phyloP scores from a whole-genome alignment of 306 rosid genomes.

The Echinosophora koreensis region DNA sequence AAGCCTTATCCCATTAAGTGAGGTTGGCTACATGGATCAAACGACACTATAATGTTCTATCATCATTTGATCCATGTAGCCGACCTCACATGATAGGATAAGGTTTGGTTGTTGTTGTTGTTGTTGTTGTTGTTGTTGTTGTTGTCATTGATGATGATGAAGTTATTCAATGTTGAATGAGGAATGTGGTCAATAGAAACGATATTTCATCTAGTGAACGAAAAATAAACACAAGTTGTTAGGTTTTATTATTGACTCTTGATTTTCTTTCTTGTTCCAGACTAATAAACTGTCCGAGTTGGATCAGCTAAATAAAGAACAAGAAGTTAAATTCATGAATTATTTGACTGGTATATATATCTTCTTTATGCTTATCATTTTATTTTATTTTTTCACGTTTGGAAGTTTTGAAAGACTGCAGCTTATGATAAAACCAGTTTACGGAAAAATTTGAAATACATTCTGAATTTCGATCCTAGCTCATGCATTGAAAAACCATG shows the following conservation, averaged over 20 bases:
- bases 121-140: no score
- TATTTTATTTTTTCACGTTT: neutral
- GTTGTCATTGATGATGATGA: no score
- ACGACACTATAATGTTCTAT: no score
- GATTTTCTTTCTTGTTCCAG: constrained; percentile 52
- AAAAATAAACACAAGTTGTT: neutral
- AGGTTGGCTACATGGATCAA: no score
- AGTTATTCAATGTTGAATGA: neutral
- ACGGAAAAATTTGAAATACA: no score
- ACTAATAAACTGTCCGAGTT: constrained; percentile 62
- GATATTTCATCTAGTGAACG: constrained; percentile 20
- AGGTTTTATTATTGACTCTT: constrained; percentile 15
- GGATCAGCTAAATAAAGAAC: constrained; percentile 65
- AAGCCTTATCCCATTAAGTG: no score
- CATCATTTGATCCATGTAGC: no score
- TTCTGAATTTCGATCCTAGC: no score
- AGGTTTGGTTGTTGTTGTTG: no score
- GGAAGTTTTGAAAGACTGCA: constrained; percentile 7
- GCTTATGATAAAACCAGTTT: neutral
- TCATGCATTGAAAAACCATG: no score
- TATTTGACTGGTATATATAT: constrained; percentile 70
- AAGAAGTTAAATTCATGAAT: constrained; percentile 73
- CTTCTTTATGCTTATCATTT: constrained; percentile 17
- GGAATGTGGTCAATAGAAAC: neutral
- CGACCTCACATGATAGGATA: no score